A percentile compares a stretch with the other conserved stretches of the same genome.
Conservation (phyloP, 1,284 basidiomycete species). For the Cryptococcus floricola region DNA sequence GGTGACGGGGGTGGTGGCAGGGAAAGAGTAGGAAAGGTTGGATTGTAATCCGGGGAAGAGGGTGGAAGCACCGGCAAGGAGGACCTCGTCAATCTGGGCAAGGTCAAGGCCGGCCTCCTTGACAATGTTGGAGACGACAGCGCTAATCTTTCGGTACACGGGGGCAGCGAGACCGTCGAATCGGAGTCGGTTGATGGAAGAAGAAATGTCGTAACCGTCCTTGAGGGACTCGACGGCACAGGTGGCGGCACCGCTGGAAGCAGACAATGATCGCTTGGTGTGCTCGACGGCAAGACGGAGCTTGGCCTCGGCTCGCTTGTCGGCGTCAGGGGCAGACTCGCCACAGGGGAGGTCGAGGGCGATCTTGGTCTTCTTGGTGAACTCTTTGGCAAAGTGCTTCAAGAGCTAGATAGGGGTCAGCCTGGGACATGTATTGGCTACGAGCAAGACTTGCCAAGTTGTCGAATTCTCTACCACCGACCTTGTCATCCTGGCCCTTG, state of each 20-base stretch:
- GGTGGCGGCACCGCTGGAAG: conserved; percentile 79
- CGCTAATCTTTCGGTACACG: conserved; percentile 68
- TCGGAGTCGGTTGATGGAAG: conserved; percentile 86
- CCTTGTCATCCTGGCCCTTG: conserved; percentile 52
- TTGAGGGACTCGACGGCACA: conserved; percentile 90
- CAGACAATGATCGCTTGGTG: conserved; percentile 89
- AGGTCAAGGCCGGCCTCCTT: conserved; percentile 64
- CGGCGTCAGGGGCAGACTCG: conserved; percentile 53
- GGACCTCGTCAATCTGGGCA: conserved; percentile 78
- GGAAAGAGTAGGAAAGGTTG: conserved; percentile 65
- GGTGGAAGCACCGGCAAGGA: conserved; percentile 85
- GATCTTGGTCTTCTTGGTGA: conserved; percentile 92
- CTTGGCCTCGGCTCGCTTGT: conserved; percentile 88
- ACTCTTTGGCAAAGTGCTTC: conserved; percentile 91
- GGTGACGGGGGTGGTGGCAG: conserved; percentile 58
- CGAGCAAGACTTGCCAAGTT: conserved; percentile 43
- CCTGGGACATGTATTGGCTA: conserved; percentile 5
- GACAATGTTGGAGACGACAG: conserved; percentile 63
- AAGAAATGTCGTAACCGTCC: conserved; percentile 88
- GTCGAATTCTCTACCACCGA: conserved; percentile 56
- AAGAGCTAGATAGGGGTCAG: conserved; percentile 58
- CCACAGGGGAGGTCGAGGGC: conserved; percentile 63
- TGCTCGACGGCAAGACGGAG: conserved; percentile 89
- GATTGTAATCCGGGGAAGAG: conserved; percentile 80
- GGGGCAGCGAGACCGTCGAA: conserved; percentile 81